Percentiles rank a stretch among this genome's conserved stretches.
These are phyloP conservation scores for Dendrocalamus sinicus DNA, from an alignment of 176 grass and related monocot genomes.

Conservation along the genomic window DNA sequence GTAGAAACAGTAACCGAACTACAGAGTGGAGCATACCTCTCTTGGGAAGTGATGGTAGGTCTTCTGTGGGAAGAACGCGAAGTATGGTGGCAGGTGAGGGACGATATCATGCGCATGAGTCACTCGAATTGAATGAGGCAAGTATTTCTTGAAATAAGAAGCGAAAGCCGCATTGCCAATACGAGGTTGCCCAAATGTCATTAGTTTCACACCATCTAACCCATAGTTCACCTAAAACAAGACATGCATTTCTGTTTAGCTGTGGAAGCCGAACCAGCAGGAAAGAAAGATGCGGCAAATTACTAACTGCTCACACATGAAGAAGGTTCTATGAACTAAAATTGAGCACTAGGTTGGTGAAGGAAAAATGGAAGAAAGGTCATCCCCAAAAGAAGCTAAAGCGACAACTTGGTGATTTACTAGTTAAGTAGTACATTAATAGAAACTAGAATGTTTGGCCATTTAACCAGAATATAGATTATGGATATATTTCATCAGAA, in stretches of 20 bases:
- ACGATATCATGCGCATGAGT: conserved; percentile 82
- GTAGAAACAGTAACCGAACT: not conserved
- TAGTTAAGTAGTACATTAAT: not conserved
- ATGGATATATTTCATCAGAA: not conserved
- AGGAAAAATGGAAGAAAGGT: conserved; percentile 9
- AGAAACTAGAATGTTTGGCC: not conserved
- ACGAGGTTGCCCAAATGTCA: conserved; percentile 90
- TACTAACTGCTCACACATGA: not conserved
- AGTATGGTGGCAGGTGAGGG: conserved; percentile 90
- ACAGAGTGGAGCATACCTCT: conserved; percentile 63
- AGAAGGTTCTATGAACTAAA: conserved; percentile 1
- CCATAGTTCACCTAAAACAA: conserved; percentile 64
- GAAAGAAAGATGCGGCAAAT: not conserved
- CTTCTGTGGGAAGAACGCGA: conserved; percentile 73
- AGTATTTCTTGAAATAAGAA: conserved; percentile 75
- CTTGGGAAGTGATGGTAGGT: conserved; percentile 94
- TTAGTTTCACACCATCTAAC: conserved; percentile 66
- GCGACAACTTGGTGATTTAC: not conserved
- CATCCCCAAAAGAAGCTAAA: not conserved
- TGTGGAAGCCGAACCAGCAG: conserved; percentile 9
- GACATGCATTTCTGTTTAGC: conserved; percentile 14
- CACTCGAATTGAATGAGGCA: conserved; percentile 77
- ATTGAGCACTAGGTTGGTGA: not conserved
- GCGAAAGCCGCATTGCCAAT: conserved; percentile 86
- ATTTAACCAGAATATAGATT: conserved; percentile 9